phyloP scores from a whole-genome alignment of 2,329 filamentous ascomycete species.

The Fusarium napiforme region DNA sequence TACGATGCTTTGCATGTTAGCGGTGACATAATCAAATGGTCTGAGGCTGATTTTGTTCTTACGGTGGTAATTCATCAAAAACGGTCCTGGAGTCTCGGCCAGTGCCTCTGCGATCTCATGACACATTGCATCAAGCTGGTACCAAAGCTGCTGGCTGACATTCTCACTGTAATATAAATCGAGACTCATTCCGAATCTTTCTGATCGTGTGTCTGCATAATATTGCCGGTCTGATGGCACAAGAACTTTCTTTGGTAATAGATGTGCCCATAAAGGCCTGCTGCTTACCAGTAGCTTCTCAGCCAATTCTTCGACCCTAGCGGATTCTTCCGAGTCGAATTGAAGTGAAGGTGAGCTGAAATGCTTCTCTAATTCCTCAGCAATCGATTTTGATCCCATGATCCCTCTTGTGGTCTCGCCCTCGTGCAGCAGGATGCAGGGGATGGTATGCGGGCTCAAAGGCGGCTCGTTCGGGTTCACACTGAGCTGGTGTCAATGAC shows the following conservation, averaged over 20 bases:
- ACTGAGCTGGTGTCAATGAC: neutral
- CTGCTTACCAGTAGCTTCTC: slow-evolving; percentile 2
- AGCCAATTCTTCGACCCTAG: neutral
- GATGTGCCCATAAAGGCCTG: slow-evolving; percentile 1
- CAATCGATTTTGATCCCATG: neutral
- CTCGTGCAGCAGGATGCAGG: neutral
- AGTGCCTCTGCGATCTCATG: neutral
- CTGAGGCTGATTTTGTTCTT: neutral
- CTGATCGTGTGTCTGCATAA: neutral
- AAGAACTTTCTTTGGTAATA: neutral
- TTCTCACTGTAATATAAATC: neutral
- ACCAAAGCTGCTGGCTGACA: neutral
- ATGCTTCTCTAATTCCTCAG: neutral
- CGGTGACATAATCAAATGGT: fast-evolving
- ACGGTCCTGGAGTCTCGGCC: neutral
- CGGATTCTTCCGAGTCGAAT: neutral
- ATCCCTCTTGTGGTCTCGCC: neutral
- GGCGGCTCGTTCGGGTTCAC: neutral
- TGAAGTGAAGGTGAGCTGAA: neutral
- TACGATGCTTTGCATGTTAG: neutral
- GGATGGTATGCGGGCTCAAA: neutral
- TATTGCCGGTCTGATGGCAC: neutral
- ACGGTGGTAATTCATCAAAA: neutral
- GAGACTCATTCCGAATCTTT: neutral
- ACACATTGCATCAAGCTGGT: neutral